These are phyloP conservation scores for Ogataea angusta DNA, from an alignment of 805 yeast genomes.

Conservation along the genomic window DNA sequence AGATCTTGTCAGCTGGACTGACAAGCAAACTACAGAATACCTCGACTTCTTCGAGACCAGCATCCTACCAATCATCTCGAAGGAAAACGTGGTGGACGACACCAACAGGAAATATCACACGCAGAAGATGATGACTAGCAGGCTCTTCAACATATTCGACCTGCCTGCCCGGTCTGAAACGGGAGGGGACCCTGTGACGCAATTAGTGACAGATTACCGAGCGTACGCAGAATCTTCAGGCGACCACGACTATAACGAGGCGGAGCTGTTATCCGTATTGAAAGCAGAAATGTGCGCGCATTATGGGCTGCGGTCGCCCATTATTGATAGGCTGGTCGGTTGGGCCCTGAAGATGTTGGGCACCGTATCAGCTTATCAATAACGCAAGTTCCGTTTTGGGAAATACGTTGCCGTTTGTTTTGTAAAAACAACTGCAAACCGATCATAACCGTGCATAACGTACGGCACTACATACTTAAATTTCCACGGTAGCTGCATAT, in stretches of 20 bases:
- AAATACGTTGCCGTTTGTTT: not conserved
- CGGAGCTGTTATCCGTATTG: not conserved
- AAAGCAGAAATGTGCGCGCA: slow-evolving; percentile 2
- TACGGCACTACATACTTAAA: not conserved
- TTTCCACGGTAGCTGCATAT: not conserved
- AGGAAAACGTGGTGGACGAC: slow-evolving; percentile 8
- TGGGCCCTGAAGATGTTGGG: slow-evolving; percentile 3
- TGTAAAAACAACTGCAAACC: not conserved
- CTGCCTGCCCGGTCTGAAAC: not conserved
- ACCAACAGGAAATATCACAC: slow-evolving; percentile 11
- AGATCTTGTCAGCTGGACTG: slow-evolving; percentile 47
- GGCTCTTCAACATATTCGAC: slow-evolving; percentile 18
- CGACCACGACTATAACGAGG: not conserved
- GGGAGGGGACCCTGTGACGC: not conserved
- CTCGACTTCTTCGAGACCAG: slow-evolving; percentile 46
- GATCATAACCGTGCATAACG: not conserved
- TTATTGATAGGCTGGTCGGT: not conserved
- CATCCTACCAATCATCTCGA: slow-evolving; percentile 12
- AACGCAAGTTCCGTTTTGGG: slow-evolving; percentile 3
- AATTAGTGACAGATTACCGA: not conserved
- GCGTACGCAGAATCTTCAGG: not conserved
- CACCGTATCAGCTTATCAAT: slow-evolving; percentile 2
- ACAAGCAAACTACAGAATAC: slow-evolving; percentile 43
- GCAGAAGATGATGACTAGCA: slow-evolving; percentile 11
- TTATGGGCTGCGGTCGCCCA: slow-evolving; percentile 1